phyloP scores from a whole-genome alignment of 345 rosid genomes.

The Syzygium oleosum region DNA sequence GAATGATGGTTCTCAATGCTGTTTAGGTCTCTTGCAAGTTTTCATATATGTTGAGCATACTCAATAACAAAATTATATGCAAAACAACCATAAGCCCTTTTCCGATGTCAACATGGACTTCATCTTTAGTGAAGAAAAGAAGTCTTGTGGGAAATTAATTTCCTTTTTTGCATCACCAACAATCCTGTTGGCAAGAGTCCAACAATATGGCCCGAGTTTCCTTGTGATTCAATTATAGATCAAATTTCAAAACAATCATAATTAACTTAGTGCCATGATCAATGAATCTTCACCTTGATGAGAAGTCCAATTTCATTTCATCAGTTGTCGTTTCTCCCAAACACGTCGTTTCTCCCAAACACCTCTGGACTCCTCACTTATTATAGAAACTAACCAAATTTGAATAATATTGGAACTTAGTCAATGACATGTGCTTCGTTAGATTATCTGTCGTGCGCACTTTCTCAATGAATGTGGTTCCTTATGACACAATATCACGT shows the following conservation, averaged over 20 bases:
- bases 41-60: not conserved
- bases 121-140: too few relatives aligned
- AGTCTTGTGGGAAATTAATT: too few relatives aligned
- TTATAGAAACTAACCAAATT: not conserved
- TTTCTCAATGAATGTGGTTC: not conserved
- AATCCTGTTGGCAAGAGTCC: not conserved
- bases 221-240: not conserved
- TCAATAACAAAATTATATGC: not conserved
- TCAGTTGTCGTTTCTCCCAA: not conserved
- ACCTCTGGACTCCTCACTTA: not conserved
- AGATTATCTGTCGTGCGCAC: not conserved
- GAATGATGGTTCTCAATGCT: not conserved
- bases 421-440: not conserved
- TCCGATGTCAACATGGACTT: not conserved
- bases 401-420: rapidly evolving
- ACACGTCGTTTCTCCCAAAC: not conserved
- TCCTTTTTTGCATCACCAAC: too few relatives aligned
- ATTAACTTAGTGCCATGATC: not conserved
- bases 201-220: not conserved
- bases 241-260: not conserved
- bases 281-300: not conserved
- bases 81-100: not conserved
- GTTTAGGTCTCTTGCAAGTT: not conserved
- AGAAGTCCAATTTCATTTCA: not conserved
- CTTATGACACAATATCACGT: not conserved